Percentiles rank a stretch among this genome's conserved stretches.
Conservation (phyloP, 768 basidiomycete genomes). For the Agaricus sinodeliciosus region DNA sequence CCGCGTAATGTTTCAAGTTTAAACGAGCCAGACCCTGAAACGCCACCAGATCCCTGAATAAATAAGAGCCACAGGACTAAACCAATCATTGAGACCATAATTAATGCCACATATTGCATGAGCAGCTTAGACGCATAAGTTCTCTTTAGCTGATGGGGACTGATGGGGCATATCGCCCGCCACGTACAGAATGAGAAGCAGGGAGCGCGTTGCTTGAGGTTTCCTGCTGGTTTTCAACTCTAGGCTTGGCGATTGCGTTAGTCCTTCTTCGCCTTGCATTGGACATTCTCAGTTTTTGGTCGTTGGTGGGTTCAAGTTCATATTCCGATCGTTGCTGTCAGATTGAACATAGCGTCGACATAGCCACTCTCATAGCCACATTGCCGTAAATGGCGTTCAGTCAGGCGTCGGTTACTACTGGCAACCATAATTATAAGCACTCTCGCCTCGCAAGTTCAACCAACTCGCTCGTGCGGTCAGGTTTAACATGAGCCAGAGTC, state of each 20-base stretch:
- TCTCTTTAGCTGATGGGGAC: not conserved
- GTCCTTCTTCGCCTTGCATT: slow-evolving; percentile 1
- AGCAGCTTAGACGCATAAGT: not conserved
- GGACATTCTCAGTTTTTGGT: not conserved
- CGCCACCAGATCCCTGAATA: not conserved
- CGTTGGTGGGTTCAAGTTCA: too few species aligned
- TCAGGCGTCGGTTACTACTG: not conserved
- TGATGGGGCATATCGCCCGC: not conserved
- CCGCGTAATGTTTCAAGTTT: not conserved
- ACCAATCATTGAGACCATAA: not conserved
- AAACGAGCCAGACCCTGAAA: not conserved
- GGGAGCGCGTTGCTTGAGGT: not conserved
- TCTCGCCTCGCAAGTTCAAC: too few species aligned
- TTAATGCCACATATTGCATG: not conserved
- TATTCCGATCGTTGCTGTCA: not conserved
- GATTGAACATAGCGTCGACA: not conserved
- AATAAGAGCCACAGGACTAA: not conserved
- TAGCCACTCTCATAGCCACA: slow-evolving; percentile 9
- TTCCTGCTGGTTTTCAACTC: not conserved
- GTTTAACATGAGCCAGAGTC: not conserved
- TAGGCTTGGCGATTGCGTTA: not conserved
- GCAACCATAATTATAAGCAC: too few species aligned
- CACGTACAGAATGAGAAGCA: not conserved
- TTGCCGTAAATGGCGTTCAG: not conserved
- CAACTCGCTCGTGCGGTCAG: not conserved